phyloP scores from a whole-genome alignment of 163 green algal species.

The Prototheca cutis region DNA sequence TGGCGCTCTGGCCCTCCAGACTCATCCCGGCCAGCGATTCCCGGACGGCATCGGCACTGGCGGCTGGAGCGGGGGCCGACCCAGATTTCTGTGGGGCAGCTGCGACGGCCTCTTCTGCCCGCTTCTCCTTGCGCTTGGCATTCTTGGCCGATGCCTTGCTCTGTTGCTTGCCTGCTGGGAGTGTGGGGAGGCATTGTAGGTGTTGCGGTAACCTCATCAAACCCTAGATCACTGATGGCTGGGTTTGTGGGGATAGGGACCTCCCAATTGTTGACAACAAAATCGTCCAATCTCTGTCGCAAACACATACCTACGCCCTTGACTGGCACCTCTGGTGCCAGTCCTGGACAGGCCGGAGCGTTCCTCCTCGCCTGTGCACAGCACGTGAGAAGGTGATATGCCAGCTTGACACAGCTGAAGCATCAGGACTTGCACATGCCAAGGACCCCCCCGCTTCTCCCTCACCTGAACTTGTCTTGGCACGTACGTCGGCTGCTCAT shows the following conservation, averaged over 20 bases:
- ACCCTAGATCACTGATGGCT: no score
- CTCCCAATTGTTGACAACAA: background rate
- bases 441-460: background rate
- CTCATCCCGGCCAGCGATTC: no score
- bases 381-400: background rate
- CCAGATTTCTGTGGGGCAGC: background rate
- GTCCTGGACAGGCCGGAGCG: slow-evolving; percentile 43
- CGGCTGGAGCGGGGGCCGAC: background rate
- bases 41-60: no score
- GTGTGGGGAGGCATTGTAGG: no score
- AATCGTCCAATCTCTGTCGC: background rate
- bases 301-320: background rate
- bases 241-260: background rate
- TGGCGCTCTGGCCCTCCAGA: no score
- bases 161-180: no score
- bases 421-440: background rate
- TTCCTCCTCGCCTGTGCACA: slow-evolving; percentile 29
- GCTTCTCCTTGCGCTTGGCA: slow-evolving; percentile 43
- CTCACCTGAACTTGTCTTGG: slow-evolving; percentile 42
- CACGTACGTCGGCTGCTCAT: slow-evolving; percentile 76
- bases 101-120: slow-evolving; percentile 17
- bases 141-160: slow-evolving; percentile 51
- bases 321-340: slow-evolving; percentile 19
- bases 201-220: no score
- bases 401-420: background rate